Base-by-base conservation (phyloP, 1,284 basidiomycete species). In the Fistulina hepatica region DNA sequence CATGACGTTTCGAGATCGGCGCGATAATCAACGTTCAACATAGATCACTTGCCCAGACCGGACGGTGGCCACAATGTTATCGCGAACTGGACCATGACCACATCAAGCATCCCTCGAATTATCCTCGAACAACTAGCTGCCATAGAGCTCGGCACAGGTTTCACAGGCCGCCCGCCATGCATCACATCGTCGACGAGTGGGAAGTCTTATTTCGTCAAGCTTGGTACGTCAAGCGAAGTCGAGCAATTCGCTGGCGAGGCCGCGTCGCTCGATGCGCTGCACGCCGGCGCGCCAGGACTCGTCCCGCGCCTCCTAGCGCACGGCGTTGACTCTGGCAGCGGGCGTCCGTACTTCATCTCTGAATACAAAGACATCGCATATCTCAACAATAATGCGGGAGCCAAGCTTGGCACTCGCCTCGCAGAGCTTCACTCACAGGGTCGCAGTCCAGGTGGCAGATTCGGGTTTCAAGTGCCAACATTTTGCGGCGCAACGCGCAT, bases 401-500 rank as follows among this genome's bases (percentile, higher is more conserved):
- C n/a, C n/a, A n/a, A n/a, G n/a, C n/a, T n/a, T n/a, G 76, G 73
- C 0, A 55, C 56, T 34, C 53, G 59, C 21, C 60, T 91, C 2
- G 86, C 76, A 6, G 63, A 66, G 53, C 70, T 81, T 44, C 63
- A 69, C 52, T 63, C 65, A 50, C n/a, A n/a, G n/a, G n/a, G n/a
- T n/a, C n/a, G n/a, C n/a, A 77, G 70, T 44, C 46, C 53, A 11
- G 58, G 69, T 1, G 73, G 73, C 3, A 13, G 19, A 13, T 91
- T 76, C 55, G 88, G 88, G 2, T 91, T 91, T 49, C 55, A 60
- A 2, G 69, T 84, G 6, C 77, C 82, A 1, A 91, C 88, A 6
- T 84, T 77, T 55, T 92, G 88, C 48, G 88, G 88, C 2, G 69
- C 65, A 6, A 91, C 86, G 4, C 70, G 75, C 41, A 69, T 86